Evolutionary conservation across 2,329 filamentous ascomycete species (phyloP), one percentile per base, ranked within the genome.

Genomic region (Taxawa tesnikishii): DNA sequence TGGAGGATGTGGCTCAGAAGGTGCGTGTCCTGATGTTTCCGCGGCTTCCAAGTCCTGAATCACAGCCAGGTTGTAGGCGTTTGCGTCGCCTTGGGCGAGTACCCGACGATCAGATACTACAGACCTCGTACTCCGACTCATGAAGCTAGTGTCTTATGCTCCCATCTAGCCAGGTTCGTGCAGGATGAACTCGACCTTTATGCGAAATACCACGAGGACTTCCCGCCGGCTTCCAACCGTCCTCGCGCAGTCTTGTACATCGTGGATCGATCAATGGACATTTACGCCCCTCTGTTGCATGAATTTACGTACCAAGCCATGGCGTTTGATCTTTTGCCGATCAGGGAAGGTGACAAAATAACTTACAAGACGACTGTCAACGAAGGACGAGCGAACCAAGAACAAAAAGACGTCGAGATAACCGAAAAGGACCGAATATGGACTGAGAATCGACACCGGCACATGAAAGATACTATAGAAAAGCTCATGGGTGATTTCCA

Each of bases 221-320:
- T 93, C 41, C 88, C 88, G 2, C 82, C 87, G 1, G 75, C 67
- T n/a, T 74, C 74, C 6, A 70, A 75, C 31, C 68, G 88, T 32
- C 88, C 87, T 5, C 79, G 83, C 41, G 83, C 83, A 24, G 74
- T 85, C 1, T 70, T 98, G 1, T 65, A 94, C 47, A 80, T 98
- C 39, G 83, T 85, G 1, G 90, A 96, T 54, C 74, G 90, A 39
- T 83, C 85, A 6, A 90, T 98, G 80, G 90, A 98, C 54, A 59
- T 94, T 3, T 75, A 80, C 60, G 78, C 88, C 0, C 90, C 90
- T 1, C 60, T 96, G 8, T 53, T 96, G 4, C 90, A 98, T 58
- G 90, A 98, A 49, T 94, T 98, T 53, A 94, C 90, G 9, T 98
- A 96, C 54, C 90, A 98, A 57, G 85, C 90, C 31, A 96, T 98